Evolutionary conservation across 129 eudicot genomes (phyloP).

Genomic region (Mikania micrantha): DNA sequence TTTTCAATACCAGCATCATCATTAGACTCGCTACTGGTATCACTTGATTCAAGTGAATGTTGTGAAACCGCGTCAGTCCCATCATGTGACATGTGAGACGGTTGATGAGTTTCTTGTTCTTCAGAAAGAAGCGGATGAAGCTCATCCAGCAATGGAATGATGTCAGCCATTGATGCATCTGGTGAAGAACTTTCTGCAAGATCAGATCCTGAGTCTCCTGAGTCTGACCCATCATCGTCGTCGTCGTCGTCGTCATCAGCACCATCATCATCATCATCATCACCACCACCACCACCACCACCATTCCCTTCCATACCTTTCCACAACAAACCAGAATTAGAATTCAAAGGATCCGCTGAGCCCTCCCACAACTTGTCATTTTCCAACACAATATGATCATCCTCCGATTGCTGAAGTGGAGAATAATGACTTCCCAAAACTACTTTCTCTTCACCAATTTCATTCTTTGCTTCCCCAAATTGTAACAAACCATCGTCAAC

Average conservation of each 20-base stretch:
- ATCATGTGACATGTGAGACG: conserved; percentile 39
- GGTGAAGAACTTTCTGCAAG: conserved; percentile 92
- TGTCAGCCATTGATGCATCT: conserved; percentile 94
- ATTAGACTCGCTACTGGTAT: conserved; percentile 45
- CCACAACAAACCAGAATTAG: conserved; percentile 56
- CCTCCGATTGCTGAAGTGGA: conserved; percentile 33
- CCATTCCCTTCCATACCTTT: conserved; percentile 40
- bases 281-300: conserved; percentile 16
- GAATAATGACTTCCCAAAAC: conserved; percentile 33
- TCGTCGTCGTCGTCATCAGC: conserved; percentile 9
- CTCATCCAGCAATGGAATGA: conserved; percentile 86
- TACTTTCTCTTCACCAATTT: conserved; percentile 34
- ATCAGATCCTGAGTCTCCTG: conserved; percentile 67
- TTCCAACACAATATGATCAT: conserved; percentile 23
- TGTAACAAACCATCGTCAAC: conserved; percentile 11
- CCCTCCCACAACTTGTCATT: conserved; percentile 46
- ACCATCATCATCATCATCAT: conserved; percentile 15
- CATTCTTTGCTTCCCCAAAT: conserved; percentile 13
- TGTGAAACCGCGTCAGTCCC: conserved; percentile 47
- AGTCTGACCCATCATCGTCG: conserved; percentile 37
- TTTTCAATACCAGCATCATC: conserved; percentile 34
- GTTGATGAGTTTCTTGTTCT: conserved; percentile 29
- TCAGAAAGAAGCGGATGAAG: conserved; percentile 82
- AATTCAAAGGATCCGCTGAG: conserved; percentile 46
- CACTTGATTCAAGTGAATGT: conserved; percentile 31